phyloP scores from a whole-genome alignment of 148 eudicot genomes.

The Rheum nobile region DNA sequence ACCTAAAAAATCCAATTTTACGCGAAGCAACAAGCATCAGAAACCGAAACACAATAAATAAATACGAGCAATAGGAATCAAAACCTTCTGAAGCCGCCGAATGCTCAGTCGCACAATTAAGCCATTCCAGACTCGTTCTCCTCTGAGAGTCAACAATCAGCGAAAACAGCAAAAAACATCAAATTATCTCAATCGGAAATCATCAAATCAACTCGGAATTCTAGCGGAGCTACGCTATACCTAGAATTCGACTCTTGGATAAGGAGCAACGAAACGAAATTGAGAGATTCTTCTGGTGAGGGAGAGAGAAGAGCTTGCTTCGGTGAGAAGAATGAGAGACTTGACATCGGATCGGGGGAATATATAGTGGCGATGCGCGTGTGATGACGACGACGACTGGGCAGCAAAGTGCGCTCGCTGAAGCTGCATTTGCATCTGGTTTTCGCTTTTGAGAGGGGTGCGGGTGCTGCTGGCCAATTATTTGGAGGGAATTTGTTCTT shows the following conservation, averaged over 20 bases:
- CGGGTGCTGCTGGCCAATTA: neutral
- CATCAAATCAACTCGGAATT: neutral
- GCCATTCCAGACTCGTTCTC: neutral
- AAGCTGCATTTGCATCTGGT: neutral
- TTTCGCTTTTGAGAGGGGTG: neutral
- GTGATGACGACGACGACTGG: neutral
- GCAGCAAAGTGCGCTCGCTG: neutral
- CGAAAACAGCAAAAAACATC: neutral
- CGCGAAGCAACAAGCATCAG: neutral
- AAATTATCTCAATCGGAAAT: neutral
- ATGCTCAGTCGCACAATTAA: neutral
- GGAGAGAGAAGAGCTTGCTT: neutral
- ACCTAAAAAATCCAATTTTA: neutral
- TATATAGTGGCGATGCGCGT: neutral
- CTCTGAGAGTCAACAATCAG: neutral
- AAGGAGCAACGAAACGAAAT: neutral
- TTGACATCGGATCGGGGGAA: neutral
- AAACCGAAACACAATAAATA: neutral
- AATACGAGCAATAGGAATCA: neutral
- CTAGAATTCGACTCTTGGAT: neutral
- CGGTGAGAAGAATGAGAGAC: neutral
- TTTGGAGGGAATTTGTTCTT: constrained; percentile 2
- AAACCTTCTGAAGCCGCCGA: neutral
- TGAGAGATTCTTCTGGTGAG: neutral
- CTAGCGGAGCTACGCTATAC: neutral